These are phyloP conservation scores for Fagopyrum esculentum DNA, from an alignment of 148 eudicot species.

Conservation along the genomic window DNA sequence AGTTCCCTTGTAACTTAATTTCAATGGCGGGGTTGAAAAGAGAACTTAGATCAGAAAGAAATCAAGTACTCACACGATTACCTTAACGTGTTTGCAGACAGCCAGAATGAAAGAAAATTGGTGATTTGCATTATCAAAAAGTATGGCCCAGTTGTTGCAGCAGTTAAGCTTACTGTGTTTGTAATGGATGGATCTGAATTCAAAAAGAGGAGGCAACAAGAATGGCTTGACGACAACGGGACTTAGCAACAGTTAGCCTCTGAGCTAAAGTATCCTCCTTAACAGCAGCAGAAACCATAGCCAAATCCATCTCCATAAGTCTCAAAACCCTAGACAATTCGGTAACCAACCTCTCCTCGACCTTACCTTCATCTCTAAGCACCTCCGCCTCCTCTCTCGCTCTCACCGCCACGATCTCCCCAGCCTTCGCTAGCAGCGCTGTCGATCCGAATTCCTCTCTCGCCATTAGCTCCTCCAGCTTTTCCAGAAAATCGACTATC, in stretches of 20 bases:
- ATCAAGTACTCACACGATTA: too few relatives aligned
- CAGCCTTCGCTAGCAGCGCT: slow-evolving; percentile 59
- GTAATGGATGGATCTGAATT: too few relatives aligned
- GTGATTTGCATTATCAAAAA: too few relatives aligned
- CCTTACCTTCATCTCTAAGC: slow-evolving; percentile 72
- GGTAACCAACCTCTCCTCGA: slow-evolving; percentile 81
- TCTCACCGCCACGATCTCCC: slow-evolving; percentile 77
- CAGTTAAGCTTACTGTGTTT: too few relatives aligned
- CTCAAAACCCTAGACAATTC: slow-evolving; percentile 75
- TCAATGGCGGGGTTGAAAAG: too few relatives aligned
- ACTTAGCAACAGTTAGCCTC: slow-evolving; percentile 66
- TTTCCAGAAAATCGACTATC: slow-evolving; percentile 84
- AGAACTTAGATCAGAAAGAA: too few relatives aligned
- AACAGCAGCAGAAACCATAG: slow-evolving; percentile 76
- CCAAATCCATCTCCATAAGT: slow-evolving; percentile 93
- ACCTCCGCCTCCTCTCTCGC: slow-evolving; percentile 80
- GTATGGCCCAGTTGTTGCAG: too few relatives aligned
- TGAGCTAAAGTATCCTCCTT: slow-evolving; percentile 68
- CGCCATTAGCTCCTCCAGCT: slow-evolving; percentile 56
- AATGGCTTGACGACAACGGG: slow-evolving; percentile 87
- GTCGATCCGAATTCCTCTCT: slow-evolving; percentile 67
- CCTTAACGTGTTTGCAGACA: too few relatives aligned
- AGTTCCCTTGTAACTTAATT: too few relatives aligned
- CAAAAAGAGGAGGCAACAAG: slow-evolving; percentile 75
- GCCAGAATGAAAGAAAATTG: too few relatives aligned